Evolutionary conservation across 192 early-diverging fungal species (phyloP), one percentile per base, ranked within the genome.

Genomic region (Dimargaris xerosporica): DNA sequence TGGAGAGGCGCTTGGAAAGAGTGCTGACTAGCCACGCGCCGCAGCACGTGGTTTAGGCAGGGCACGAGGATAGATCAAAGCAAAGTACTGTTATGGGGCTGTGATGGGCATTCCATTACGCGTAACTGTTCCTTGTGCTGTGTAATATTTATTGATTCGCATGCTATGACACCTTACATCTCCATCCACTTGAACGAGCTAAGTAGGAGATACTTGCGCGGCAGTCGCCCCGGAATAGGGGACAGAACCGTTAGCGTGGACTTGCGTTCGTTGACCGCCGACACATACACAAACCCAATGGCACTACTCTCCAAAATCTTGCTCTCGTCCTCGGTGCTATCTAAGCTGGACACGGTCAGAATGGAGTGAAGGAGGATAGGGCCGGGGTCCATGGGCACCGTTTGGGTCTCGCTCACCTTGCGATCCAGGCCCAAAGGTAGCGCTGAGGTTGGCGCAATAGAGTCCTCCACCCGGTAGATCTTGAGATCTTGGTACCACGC

Each of bases 101-200:
- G 34, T 39, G 34, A 39, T 39, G 3, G 2, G 34, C 7, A 7
- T 7, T 39, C 7, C 34, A 2, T 39, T 2, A 7, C 34, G 34
- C 7, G 3, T 5, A 39, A 39, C 34, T 5, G 34, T 7, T 39
- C 34, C 34, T 5, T 5, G 34, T 5, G 34, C 34, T 39, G 34
- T 5, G 2, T 7, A 39, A 39, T 39, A 7, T 39, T 39, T 39
- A 39, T 39, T 39, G 7, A 2, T 39, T 39, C 7, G 34, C 2
- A 39, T 2, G 3, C 34, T 7, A 2, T 7, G 3, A 19, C 15
- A 19, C 11, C n/a, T 63, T 68, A 85, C 43, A 82, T 74, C 63
- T 98, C 94, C 70, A 95, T 85, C 96, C 96, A 99, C 66, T 94
- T 93, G 56, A 93, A 79, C 34, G 81, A 64, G 12, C 84, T 93